These are phyloP conservation scores for Monilinia fructicola DNA, from an alignment of 2,329 filamentous ascomycete genomes.

Conservation along the genomic window DNA sequence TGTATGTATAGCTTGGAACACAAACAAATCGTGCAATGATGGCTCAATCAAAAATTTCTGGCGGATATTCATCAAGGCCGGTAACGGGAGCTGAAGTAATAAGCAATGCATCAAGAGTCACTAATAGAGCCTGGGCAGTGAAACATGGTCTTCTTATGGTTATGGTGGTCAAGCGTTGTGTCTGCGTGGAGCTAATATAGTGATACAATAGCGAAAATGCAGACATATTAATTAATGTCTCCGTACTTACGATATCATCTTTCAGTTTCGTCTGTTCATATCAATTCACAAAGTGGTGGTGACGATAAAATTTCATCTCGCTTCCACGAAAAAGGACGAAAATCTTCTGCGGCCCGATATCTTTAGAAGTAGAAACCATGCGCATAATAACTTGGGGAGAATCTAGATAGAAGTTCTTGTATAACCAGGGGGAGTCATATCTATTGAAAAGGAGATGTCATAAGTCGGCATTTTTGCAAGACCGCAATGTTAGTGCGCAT, in stretches of 20 bases:
- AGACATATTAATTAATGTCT: background rate
- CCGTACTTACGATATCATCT: background rate
- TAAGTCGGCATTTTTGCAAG: background rate
- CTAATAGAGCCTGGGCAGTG: background rate
- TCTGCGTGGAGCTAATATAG: background rate
- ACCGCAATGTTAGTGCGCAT: background rate
- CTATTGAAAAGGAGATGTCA: background rate
- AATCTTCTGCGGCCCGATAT: background rate
- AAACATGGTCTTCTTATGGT: background rate
- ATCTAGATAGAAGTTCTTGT: background rate
- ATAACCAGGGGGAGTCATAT: background rate
- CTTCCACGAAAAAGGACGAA: background rate
- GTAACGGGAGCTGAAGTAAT: background rate
- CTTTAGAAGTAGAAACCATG: background rate
- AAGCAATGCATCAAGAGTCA: background rate
- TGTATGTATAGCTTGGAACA: background rate
- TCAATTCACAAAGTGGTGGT: background rate
- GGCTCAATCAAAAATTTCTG: background rate
- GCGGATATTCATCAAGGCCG: background rate
- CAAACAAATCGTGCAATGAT: background rate
- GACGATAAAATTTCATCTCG: background rate
- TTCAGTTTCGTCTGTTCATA: no score
- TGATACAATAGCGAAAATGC: background rate
- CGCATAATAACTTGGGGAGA: background rate
- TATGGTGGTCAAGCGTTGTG: background rate